These are phyloP conservation scores for Calocybe gambosa DNA, from an alignment of 1,284 basidiomycete species.

Conservation along the genomic window DNA sequence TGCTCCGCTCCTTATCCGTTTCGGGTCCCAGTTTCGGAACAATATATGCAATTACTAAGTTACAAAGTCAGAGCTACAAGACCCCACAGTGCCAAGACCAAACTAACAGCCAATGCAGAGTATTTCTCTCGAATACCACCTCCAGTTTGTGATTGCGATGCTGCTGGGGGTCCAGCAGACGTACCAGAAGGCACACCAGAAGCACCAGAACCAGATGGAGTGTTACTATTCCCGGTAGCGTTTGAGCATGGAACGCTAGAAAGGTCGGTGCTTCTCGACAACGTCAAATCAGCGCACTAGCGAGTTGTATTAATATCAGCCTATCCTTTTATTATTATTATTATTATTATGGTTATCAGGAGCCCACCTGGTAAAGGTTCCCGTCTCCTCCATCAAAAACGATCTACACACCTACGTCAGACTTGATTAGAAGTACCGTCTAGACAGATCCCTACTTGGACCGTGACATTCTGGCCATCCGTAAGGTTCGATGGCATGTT, in stretches of 20 bases:
- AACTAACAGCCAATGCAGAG: neutral
- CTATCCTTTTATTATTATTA: too few species aligned
- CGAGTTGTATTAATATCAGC: neutral
- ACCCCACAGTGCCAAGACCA: neutral
- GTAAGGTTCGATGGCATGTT: constrained; percentile 47
- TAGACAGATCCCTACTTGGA: constrained; percentile 35
- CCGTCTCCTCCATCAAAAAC: constrained; percentile 63
- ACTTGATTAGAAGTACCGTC: neutral
- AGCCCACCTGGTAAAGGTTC: constrained; percentile 47
- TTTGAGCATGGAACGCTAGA: constrained; percentile 28
- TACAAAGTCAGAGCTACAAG: neutral
- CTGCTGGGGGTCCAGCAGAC: constrained; percentile 3
- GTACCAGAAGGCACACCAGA: neutral
- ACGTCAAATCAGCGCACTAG: constrained; percentile 67
- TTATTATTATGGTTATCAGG: neutral
- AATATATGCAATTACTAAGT: neutral
- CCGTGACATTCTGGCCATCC: constrained; percentile 53
- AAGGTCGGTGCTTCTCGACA: constrained; percentile 42
- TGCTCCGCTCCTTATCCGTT: neutral
- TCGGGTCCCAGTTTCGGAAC: neutral
- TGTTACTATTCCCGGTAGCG: constrained; percentile 20
- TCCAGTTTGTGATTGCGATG: neutral
- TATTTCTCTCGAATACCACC: neutral
- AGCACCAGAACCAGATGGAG: neutral
- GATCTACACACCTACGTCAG: constrained; percentile 26